Conservation (phyloP, 768 basidiomycete species). For the Obba rivulosa region DNA sequence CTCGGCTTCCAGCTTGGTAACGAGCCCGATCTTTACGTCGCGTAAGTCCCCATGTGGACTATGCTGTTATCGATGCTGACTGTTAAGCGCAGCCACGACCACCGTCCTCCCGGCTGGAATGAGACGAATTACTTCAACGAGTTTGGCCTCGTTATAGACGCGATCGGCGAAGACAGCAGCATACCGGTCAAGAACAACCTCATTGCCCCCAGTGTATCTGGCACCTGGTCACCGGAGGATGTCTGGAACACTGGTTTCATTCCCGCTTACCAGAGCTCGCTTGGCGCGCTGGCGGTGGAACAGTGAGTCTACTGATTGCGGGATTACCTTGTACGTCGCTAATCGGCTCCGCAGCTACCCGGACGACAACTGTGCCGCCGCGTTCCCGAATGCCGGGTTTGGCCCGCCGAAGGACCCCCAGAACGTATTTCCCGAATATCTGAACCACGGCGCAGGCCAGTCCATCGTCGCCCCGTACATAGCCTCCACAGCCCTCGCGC, state of each 20-base stretch:
- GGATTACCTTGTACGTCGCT: not conserved
- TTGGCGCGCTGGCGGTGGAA: conserved; percentile 36
- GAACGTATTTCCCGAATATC: conserved; percentile 35
- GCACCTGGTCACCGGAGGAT: conserved; percentile 26
- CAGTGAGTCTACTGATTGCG: conserved; percentile 19
- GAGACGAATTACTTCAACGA: conserved; percentile 30
- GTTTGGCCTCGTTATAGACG: conserved; percentile 21
- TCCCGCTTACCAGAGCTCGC: conserved; percentile 22
- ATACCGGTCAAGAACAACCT: conserved; percentile 24
- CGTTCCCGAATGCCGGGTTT: conserved; percentile 4
- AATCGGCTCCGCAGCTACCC: conserved; percentile 28
- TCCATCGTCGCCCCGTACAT: conserved; percentile 34
- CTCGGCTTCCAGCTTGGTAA: conserved; percentile 71
- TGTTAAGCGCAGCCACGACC: conserved; percentile 26
- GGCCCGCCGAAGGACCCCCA: conserved; percentile 28
- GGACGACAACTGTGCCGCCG: conserved; percentile 31
- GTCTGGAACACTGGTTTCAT: conserved; percentile 29
- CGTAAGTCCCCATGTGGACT: conserved; percentile 5
- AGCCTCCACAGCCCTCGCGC: conserved; percentile 28
- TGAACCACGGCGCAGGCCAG: conserved; percentile 37
- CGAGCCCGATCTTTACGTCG: conserved; percentile 71
- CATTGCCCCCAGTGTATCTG: conserved; percentile 27
- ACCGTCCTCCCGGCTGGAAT: conserved; percentile 28
- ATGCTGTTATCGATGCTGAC: not conserved
- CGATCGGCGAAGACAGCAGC: conserved; percentile 17